Evolutionary conservation across 148 eudicot genomes (phyloP), one percentile per base, ranked within the genome.

Genomic region (Drosera capensis): DNA sequence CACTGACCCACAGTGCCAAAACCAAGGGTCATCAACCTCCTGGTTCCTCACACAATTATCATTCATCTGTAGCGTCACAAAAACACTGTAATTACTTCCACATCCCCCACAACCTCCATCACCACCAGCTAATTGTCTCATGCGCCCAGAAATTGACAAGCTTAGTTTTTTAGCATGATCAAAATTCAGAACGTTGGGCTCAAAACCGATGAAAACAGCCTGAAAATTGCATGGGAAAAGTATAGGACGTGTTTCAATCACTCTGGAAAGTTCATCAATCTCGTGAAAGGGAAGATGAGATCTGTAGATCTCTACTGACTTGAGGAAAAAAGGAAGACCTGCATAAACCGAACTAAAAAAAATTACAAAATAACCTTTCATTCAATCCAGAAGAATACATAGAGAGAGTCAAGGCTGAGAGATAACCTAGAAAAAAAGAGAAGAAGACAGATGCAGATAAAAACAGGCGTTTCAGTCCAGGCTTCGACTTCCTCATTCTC

Each of bases 301-400:
- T 36, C 99, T 63, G 59, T 90, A 90, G 22, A 90, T 90, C 70
- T 84, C 99, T 43, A 85, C 66, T 5, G 88, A 73, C 60, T 90
- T 90, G 35, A 80, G 60, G 49, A 90, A 61, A 43, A 85, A 80
- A 17, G 99, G 95, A 21, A 79, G 45, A 44, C 95, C 99, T 90
- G 63, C 63, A 56, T 35, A 48, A n/a, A n/a, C n/a, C n/a, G 14
- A 49, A 17, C 16, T 28, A 25, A 17, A 14, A 48, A 42, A 46
- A 1, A 1, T 24, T 17, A 9, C n/a, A 25, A 46, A 8, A 40
- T 34, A 34, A 15, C n/a, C 18, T 5, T 31, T 22, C 17, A 45
- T 3, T 11, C 45, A n/a, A 24, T 8, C 4, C 51, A 45, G 38
- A 34, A 4, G n/a, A 4, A 34, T 13, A 9, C n/a, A 4, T 34